phyloP scores from a whole-genome alignment of 116 monocot species.

The Zostera marina region DNA sequence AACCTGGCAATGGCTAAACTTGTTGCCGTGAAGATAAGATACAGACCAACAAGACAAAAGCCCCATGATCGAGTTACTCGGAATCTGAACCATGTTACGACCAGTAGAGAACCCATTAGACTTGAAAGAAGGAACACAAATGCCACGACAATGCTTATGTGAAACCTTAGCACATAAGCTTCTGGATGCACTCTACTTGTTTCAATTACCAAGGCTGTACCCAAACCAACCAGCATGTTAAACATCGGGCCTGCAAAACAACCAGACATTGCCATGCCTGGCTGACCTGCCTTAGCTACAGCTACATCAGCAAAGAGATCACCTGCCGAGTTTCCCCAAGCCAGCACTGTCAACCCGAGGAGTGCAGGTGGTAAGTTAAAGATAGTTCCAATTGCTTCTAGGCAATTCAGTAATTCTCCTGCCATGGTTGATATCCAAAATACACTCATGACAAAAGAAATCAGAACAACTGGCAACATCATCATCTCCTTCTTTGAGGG shows the following conservation, averaged over 20 bases:
- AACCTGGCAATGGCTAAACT: slow-evolving; percentile 37
- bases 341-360: slow-evolving; percentile 78
- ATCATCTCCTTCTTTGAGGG: slow-evolving; percentile 32
- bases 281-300: slow-evolving; percentile 65
- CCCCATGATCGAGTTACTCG: slow-evolving; percentile 90
- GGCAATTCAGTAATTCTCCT: slow-evolving; percentile 73
- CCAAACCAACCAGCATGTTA: slow-evolving; percentile 88
- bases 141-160: slow-evolving; percentile 66
- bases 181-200: slow-evolving; percentile 44
- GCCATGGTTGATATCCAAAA: slow-evolving; percentile 96
- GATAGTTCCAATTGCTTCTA: slow-evolving; percentile 45
- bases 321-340: slow-evolving; percentile 93
- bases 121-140: slow-evolving; percentile 88
- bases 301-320: slow-evolving; percentile 90
- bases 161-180: slow-evolving; percentile 53
- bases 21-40: slow-evolving; percentile 45
- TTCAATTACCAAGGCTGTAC: slow-evolving; percentile 54
- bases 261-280: slow-evolving; percentile 80
- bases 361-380: slow-evolving; percentile 60
- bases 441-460: slow-evolving; percentile 80
- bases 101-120: slow-evolving; percentile 78
- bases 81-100: slow-evolving; percentile 80
- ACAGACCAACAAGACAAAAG: slow-evolving; percentile 70
- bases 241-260: slow-evolving; percentile 99
- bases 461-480: slow-evolving; percentile 8